Percentiles rank a stretch among this genome's conserved stretches.
Conservation (phyloP, 225 moss, liverwort and hornwort genomes). For the Polytrichum formosum region DNA sequence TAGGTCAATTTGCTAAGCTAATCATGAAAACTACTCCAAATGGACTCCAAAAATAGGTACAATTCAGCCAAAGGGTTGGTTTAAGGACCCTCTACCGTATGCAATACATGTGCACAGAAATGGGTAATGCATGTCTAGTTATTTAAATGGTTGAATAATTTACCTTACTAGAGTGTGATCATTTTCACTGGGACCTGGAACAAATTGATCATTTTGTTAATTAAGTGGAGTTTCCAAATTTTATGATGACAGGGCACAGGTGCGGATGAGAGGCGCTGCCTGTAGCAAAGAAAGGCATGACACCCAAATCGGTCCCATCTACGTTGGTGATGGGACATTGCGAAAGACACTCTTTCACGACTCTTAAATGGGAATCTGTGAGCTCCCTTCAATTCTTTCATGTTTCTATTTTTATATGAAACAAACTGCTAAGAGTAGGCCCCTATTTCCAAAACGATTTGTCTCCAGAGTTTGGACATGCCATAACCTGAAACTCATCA, state of each 20-base stretch:
- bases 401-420: not conserved
- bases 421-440: too few relatives aligned
- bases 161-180: not conserved
- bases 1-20: too few relatives aligned
- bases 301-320: not conserved
- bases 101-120: too few relatives aligned
- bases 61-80: too few relatives aligned
- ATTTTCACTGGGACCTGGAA: not conserved
- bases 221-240: not conserved
- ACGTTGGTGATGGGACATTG: slow-evolving; percentile 2
- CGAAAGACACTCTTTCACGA: not conserved
- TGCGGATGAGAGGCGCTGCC: not conserved
- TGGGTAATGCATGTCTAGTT: not conserved
- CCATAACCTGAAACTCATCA: too few relatives aligned
- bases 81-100: too few relatives aligned
- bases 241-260: not conserved
- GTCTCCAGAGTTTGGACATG: too few relatives aligned
- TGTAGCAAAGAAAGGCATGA: not conserved
- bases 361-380: slow-evolving; percentile 14
- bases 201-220: not conserved
- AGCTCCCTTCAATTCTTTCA: not conserved
- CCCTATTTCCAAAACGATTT: too few relatives aligned
- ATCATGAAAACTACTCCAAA: too few relatives aligned
- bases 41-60: too few relatives aligned
- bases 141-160: not conserved